phyloP scores from a whole-genome alignment of 768 basidiomycete species.

The Trametes cingulata region DNA sequence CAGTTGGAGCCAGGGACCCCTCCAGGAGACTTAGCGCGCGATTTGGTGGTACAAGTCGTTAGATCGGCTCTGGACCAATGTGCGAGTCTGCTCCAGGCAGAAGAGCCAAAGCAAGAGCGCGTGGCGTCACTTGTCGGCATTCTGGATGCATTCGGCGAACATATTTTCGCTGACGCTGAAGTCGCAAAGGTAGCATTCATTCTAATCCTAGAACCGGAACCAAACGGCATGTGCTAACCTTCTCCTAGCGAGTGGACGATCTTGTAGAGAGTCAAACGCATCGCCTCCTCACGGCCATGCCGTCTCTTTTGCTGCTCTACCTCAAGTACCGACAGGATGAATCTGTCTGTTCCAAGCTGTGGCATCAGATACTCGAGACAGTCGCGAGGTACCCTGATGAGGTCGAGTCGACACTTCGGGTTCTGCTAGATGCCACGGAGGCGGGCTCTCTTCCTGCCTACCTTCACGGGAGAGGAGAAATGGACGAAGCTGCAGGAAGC shows the following conservation, averaged over 20 bases:
- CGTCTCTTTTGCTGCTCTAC: conserved; percentile 52
- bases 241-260: conserved; percentile 46
- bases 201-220: neutral
- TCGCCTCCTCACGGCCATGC: conserved; percentile 42
- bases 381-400: conserved; percentile 39
- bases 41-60: conserved; percentile 38
- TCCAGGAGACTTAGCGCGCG: conserved; percentile 30
- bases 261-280: conserved; percentile 42
- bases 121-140: conserved; percentile 41
- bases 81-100: conserved; percentile 27
- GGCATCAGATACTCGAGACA: conserved; percentile 49
- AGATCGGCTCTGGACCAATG: conserved; percentile 36
- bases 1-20: conserved; percentile 37
- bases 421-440: conserved; percentile 45
- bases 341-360: conserved; percentile 38
- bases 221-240: neutral
- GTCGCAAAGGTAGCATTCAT: conserved; percentile 45
- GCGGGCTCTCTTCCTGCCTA: conserved; percentile 43
- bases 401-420: conserved; percentile 33
- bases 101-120: conserved; percentile 22
- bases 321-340: conserved; percentile 43
- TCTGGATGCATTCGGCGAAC: conserved; percentile 52
- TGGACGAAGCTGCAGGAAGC: conserved; percentile 45
- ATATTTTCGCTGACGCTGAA: conserved; percentile 46
- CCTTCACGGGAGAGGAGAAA: conserved; percentile 44